Conservation (phyloP, 2,329 filamentous ascomycete genomes). For the Uncinocarpus reesii region DNA sequence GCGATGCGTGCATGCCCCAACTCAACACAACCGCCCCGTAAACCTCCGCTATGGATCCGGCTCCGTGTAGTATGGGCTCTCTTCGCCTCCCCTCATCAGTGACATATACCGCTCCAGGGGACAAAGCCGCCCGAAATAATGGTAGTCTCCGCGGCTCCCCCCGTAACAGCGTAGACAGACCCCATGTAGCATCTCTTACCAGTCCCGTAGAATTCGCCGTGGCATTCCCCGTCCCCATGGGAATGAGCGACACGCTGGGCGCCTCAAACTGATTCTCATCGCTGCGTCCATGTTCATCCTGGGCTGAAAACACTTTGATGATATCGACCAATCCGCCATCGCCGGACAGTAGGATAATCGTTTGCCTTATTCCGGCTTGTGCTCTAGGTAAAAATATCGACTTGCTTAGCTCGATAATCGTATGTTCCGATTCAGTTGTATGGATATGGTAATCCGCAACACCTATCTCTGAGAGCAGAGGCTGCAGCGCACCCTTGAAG, state of each 20-base stretch:
- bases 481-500: slow-evolving; percentile 47
- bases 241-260: slow-evolving; percentile 47
- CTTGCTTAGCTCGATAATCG: slow-evolving; percentile 54
- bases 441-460: slow-evolving; percentile 46
- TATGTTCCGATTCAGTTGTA: slow-evolving; percentile 53
- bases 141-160: slow-evolving; percentile 50
- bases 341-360: slow-evolving; percentile 70
- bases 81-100: slow-evolving; percentile 40
- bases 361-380: slow-evolving; percentile 41
- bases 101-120: slow-evolving; percentile 43
- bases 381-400: slow-evolving; percentile 41
- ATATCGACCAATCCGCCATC: slow-evolving; percentile 80
- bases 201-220: slow-evolving; percentile 34
- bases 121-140: slow-evolving; percentile 53
- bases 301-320: slow-evolving; percentile 53
- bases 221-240: slow-evolving; percentile 43
- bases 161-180: slow-evolving; percentile 49
- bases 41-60: slow-evolving; percentile 29
- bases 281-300: slow-evolving; percentile 10
- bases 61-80: slow-evolving; percentile 18
- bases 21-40: slow-evolving; percentile 77
- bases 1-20: slow-evolving; percentile 78
- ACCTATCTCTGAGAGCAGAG: slow-evolving; percentile 43
- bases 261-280: slow-evolving; percentile 31
- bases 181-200: slow-evolving; percentile 27